These are phyloP conservation scores for Calocybe cyanea DNA, from an alignment of 768 basidiomycete genomes.

Conservation along the genomic window DNA sequence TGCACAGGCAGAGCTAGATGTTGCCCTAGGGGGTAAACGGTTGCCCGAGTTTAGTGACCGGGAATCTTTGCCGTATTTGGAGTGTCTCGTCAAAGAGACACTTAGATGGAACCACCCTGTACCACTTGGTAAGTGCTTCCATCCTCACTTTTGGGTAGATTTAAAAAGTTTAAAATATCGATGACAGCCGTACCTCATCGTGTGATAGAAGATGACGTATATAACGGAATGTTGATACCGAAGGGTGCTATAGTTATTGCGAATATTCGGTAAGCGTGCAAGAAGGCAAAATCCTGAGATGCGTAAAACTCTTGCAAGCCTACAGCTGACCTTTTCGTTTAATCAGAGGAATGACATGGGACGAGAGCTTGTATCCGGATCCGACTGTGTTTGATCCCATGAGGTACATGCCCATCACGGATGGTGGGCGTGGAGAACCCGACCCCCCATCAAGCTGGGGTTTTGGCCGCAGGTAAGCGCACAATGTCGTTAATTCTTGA, in stretches of 20 bases:
- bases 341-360: conserved; percentile 25
- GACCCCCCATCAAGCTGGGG: conserved; percentile 21
- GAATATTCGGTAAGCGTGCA: conserved; percentile 18
- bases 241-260: conserved; percentile 26
- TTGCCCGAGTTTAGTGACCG: conserved; percentile 16
- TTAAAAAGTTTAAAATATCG: conserved; percentile 13
- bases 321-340: background rate
- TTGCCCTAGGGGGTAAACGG: conserved; percentile 17
- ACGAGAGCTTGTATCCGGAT: conserved; percentile 21
- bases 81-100: background rate
- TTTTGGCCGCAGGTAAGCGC: conserved; percentile 25
- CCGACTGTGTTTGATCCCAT: conserved; percentile 23
- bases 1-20: conserved; percentile 28
- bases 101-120: background rate
- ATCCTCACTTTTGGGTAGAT: background rate
- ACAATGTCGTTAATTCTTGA: too few species aligned
- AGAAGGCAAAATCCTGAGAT: too few species aligned
- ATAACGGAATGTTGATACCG: conserved; percentile 34
- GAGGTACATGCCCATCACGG: conserved; percentile 20
- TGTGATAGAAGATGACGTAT: conserved; percentile 23
- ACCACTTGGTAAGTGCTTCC: background rate
- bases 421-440: conserved; percentile 20
- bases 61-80: background rate
- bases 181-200: conserved; percentile 22
- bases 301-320: too few species aligned